Conservation (phyloP, 768 basidiomycete species). For the Leucogyrophana mollusca region DNA sequence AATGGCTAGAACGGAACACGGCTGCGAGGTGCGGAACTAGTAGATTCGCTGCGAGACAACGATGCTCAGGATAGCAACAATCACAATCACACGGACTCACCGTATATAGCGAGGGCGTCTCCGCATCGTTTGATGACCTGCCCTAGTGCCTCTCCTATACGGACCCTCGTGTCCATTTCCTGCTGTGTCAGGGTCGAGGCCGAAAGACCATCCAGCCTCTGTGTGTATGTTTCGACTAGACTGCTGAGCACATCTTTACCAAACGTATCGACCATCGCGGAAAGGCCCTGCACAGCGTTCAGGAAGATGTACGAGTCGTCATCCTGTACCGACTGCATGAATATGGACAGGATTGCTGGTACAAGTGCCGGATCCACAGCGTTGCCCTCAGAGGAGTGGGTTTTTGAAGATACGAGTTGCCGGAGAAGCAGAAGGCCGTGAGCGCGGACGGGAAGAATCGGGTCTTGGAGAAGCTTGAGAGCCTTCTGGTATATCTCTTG, state of each 20-base stretch:
- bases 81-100: constrained; percentile 39
- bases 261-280: constrained; percentile 77
- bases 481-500: constrained; percentile 84
- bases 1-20: constrained; percentile 53
- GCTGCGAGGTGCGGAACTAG: constrained; percentile 72
- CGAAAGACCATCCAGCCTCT: constrained; percentile 50
- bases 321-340: constrained; percentile 81
- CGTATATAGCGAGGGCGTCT: constrained; percentile 61
- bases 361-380: constrained; percentile 60
- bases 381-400: constrained; percentile 6
- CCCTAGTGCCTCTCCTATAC: constrained; percentile 84
- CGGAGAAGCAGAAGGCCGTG: constrained; percentile 86
- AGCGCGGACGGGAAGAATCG: constrained; percentile 89
- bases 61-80: constrained; percentile 1
- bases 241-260: constrained; percentile 70
- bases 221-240: constrained; percentile 66
- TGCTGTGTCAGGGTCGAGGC: constrained; percentile 45
- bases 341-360: constrained; percentile 85
- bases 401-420: constrained; percentile 57
- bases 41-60: constrained; percentile 50
- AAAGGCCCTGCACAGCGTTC: constrained; percentile 87
- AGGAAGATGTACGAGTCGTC: constrained; percentile 96
- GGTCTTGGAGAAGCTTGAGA: constrained; percentile 84
- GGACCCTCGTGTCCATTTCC: constrained; percentile 71
- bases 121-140: constrained; percentile 76